A percentile compares a stretch with the other conserved stretches of the same genome.
Evolutionary conservation across 768 basidiomycete species (phyloP).

Genomic region (Cystofilobasidium ferigula): DNA sequence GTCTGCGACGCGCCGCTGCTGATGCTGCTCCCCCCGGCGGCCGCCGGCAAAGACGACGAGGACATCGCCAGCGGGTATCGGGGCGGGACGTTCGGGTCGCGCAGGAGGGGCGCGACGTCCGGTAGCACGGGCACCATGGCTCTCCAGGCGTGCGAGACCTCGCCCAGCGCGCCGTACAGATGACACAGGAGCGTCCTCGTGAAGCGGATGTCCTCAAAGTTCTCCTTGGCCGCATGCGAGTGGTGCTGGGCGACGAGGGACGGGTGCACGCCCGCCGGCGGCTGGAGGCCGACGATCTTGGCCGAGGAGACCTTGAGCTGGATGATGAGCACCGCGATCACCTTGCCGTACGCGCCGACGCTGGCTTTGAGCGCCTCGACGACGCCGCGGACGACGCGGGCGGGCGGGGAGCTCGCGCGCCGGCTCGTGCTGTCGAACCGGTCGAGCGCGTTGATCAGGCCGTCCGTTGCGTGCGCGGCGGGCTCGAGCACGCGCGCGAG

Average conservation of each 20-base stretch:
- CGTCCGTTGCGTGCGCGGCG: conserved; percentile 65
- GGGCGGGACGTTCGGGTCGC: conserved; percentile 40
- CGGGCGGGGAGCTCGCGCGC: conserved; percentile 51
- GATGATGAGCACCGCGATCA: conserved; percentile 66
- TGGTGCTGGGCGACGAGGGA: background rate
- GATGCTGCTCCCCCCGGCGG: no score
- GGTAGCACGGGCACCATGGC: conserved; percentile 60
- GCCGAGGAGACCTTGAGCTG: conserved; percentile 55
- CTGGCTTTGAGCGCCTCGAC: conserved; percentile 75
- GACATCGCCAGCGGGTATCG: background rate
- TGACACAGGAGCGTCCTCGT: conserved; percentile 74
- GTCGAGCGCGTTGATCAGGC: conserved; percentile 77
- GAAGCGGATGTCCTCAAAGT: conserved; percentile 65
- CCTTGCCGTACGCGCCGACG: conserved; percentile 71
- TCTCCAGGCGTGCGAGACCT: conserved; percentile 77
- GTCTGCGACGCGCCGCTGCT: no score
- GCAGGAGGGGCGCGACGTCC: conserved; percentile 55
- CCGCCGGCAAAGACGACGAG: background rate
- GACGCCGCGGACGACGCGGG: conserved; percentile 59
- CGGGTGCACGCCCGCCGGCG: no score
- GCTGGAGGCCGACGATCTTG: conserved; percentile 10
- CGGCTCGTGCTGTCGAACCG: conserved; percentile 75
- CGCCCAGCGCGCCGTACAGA: conserved; percentile 78
- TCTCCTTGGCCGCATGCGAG: background rate
- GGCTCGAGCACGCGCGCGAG: conserved; percentile 77